These are phyloP conservation scores for Beauveria pseudobassiana DNA, from an alignment of 2,329 filamentous ascomycete species.

Conservation along the genomic window DNA sequence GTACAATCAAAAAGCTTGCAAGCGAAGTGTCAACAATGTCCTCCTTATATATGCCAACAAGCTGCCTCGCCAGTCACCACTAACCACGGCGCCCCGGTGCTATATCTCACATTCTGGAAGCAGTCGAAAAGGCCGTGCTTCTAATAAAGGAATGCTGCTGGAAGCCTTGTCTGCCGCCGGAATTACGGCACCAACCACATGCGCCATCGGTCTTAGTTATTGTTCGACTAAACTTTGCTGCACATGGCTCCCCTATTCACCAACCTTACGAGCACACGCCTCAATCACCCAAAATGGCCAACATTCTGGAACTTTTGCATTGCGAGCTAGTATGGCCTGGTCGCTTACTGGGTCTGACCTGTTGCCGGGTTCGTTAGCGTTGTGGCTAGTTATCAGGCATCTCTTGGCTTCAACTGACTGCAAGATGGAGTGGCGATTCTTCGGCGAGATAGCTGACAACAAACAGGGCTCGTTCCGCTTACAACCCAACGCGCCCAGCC, in stretches of 20 bases:
- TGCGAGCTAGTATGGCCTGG: not conserved
- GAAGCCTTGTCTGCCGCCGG: not conserved
- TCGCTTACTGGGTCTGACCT: not conserved
- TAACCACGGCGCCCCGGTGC: no score
- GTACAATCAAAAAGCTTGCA: no score
- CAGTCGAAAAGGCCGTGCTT: no score
- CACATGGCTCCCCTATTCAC: not conserved
- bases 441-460: not conserved
- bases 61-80: no score
- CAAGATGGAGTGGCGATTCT: not conserved
- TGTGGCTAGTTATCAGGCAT: not conserved
- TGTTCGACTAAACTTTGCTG: not conserved
- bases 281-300: slow-evolving; percentile 1
- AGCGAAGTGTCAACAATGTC: no score
- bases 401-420: not conserved
- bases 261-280: not conserved
- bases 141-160: not conserved
- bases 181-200: not conserved
- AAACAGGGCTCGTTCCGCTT: no score
- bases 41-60: no score
- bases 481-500: not conserved
- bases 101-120: no score
- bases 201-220: not conserved
- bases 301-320: slow-evolving; percentile 4
- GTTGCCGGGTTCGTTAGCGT: not conserved